Conservation (phyloP, 2,329 filamentous ascomycete species). For the Sclerotinia spermophila region DNA sequence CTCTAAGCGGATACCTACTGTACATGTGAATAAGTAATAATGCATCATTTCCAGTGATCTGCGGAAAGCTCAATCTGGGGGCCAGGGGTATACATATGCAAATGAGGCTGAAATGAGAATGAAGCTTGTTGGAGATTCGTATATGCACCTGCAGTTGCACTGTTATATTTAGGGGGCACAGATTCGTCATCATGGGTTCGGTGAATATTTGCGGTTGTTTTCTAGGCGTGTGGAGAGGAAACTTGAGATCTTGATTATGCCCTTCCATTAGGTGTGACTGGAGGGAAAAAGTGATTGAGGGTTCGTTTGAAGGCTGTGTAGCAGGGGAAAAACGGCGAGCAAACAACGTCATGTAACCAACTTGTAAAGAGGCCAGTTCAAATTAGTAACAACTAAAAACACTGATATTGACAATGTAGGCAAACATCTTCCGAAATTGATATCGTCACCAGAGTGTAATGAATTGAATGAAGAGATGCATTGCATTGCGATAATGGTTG, state of each 20-base stretch:
- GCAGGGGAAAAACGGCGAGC: background rate
- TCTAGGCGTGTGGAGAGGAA: background rate
- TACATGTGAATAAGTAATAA: background rate
- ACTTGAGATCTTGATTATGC: background rate
- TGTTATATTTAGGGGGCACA: background rate
- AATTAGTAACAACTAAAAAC: background rate
- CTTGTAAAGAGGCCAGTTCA: background rate
- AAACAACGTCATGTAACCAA: background rate
- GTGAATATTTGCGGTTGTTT: background rate
- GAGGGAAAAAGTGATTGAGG: background rate
- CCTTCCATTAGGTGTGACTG: background rate
- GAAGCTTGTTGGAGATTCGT: constrained; percentile 1
- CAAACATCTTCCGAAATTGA: background rate
- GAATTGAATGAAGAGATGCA: background rate
- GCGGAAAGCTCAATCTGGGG: background rate
- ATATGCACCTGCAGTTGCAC: background rate
- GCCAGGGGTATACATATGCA: background rate
- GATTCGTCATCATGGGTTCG: background rate
- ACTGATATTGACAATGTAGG: background rate
- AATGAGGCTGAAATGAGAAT: constrained; percentile 1
- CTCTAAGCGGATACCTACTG: background rate
- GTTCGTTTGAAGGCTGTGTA: background rate
- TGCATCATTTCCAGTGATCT: background rate
- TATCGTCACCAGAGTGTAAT: background rate
- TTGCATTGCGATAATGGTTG: background rate